Evolutionary conservation across 768 basidiomycete species (phyloP).

Genomic region (Fomitopsis pulvina): DNA sequence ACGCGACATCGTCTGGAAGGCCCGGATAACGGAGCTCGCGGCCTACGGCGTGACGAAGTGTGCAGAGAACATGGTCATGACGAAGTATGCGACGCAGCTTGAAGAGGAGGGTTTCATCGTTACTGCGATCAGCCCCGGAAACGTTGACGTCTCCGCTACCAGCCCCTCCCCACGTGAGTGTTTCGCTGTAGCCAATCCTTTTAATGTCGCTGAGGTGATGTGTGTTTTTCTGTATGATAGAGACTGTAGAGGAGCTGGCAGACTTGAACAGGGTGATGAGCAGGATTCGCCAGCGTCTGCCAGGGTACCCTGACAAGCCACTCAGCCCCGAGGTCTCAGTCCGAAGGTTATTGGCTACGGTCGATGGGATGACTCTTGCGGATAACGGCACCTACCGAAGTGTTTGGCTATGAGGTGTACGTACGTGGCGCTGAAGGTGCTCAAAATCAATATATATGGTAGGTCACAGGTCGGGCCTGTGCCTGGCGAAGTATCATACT

Average conservation of each 20-base stretch:
- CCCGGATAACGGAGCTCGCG: constrained; percentile 4
- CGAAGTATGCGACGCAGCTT: constrained; percentile 28
- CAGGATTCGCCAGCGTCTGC: constrained; percentile 9
- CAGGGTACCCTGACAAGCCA: constrained; percentile 9
- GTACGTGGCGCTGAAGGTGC: too few species aligned
- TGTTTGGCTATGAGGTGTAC: too few species aligned
- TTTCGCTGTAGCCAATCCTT: background rate
- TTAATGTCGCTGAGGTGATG: background rate
- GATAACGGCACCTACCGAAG: too few species aligned
- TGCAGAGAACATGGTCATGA: constrained; percentile 30
- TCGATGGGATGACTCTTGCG: too few species aligned
- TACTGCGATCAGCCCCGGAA: background rate
- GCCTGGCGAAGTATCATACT: too few species aligned
- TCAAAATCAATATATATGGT: too few species aligned
- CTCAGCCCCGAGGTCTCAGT: constrained; percentile 11
- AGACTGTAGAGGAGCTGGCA: constrained; percentile 5
- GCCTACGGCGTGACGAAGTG: constrained; percentile 34
- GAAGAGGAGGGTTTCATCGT: constrained; percentile 1
- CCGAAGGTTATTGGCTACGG: too few species aligned
- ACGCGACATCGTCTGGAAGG: constrained; percentile 16
- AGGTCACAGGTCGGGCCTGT: too few species aligned
- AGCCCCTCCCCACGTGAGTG: background rate
- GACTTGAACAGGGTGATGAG: background rate
- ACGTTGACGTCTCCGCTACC: constrained; percentile 8
- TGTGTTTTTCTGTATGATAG: background rate